Conservation (phyloP, 176 grass and related monocot species). For the Oryza glumipatula region DNA sequence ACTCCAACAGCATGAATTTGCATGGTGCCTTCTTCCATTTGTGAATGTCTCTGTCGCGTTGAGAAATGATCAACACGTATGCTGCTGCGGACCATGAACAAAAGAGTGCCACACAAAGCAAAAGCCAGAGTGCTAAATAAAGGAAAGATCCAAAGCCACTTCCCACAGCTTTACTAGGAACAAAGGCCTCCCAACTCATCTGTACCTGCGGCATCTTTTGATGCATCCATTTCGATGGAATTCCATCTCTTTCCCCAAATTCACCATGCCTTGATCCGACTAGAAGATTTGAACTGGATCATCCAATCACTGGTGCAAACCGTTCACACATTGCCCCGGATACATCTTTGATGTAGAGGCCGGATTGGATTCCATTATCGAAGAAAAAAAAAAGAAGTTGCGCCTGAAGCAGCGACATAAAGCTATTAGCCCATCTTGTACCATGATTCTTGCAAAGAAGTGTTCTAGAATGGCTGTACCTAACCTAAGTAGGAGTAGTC, state of each 20-base stretch:
- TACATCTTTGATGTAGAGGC: neutral
- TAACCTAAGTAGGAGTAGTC: conserved; percentile 13
- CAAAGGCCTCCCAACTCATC: conserved; percentile 27
- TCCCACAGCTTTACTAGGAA: conserved; percentile 1
- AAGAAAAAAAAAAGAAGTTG: neutral
- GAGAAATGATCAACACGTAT: conserved; percentile 27
- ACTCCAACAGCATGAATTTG: neutral
- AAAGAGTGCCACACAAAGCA: conserved; percentile 27
- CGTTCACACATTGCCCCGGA: neutral
- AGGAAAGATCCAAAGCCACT: conserved; percentile 20
- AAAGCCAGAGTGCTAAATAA: conserved; percentile 16
- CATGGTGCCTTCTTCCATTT: neutral
- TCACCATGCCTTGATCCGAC: neutral
- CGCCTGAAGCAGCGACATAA: neutral
- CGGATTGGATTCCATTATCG: neutral
- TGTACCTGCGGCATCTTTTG: neutral
- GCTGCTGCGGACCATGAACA: neutral
- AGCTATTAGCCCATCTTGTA: neutral
- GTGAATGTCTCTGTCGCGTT: neutral
- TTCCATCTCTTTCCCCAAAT: neutral
- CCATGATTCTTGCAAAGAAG: neutral
- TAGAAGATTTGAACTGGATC: neutral
- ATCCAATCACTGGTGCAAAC: neutral
- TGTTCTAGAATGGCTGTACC: conserved; percentile 20
- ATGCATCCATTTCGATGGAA: neutral